These are phyloP conservation scores for Neodidymelliopsis sp. DNA, from an alignment of 2,329 filamentous ascomycete genomes.

Conservation along the genomic window DNA sequence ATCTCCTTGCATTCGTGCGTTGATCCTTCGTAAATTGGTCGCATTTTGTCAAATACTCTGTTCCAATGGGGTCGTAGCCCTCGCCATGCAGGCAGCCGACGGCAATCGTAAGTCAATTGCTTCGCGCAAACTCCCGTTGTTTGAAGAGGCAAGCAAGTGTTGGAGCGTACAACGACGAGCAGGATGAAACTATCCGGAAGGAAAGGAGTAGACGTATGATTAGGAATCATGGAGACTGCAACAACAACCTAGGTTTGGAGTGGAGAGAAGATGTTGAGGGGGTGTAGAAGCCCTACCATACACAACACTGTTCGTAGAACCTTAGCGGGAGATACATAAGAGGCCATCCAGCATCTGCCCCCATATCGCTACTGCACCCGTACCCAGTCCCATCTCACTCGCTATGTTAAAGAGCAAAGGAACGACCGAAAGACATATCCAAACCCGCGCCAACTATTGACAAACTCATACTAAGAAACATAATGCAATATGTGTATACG, in stretches of 20 bases:
- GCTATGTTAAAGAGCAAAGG: background rate
- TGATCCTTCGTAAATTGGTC: background rate
- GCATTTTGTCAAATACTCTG: background rate
- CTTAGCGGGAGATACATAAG: no score
- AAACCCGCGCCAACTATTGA: conserved; percentile 16
- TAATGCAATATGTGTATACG: conserved; percentile 27
- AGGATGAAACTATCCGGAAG: background rate
- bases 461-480: conserved; percentile 23
- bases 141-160: no score
- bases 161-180: no score
- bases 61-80: no score
- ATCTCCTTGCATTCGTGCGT: no score
- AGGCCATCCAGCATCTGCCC: background rate
- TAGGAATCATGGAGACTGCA: no score
- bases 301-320: background rate
- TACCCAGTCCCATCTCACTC: background rate
- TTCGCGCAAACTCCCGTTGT: no score
- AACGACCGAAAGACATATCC: conserved; percentile 21
- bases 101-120: background rate
- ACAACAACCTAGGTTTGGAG: no score
- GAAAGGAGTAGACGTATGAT: background rate
- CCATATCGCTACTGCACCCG: no score
- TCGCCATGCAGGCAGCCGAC: background rate
- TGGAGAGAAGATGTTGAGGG: no score
- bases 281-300: background rate